These are phyloP conservation scores for Hypholoma sublateritium DNA, from an alignment of 768 basidiomycete genomes.

Conservation along the genomic window DNA sequence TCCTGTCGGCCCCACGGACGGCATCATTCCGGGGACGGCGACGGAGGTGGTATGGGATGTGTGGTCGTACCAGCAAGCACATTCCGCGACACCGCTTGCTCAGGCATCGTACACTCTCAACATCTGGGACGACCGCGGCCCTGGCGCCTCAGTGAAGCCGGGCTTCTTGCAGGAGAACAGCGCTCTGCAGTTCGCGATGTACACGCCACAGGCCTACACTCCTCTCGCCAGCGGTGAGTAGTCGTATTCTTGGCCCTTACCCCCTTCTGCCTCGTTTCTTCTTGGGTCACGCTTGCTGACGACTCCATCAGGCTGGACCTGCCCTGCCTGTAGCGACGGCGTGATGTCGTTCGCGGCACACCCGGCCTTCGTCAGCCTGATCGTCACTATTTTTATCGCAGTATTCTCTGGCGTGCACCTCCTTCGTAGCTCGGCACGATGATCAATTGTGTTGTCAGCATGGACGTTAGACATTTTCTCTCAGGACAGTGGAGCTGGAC, in stretches of 20 bases:
- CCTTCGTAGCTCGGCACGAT: constrained; percentile 34
- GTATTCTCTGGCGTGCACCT: constrained; percentile 64
- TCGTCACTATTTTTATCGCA: constrained; percentile 60
- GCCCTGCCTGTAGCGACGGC: constrained; percentile 43
- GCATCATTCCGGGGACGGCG: constrained; percentile 68
- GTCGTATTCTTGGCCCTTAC: too few relatives aligned
- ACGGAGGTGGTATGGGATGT: constrained; percentile 81
- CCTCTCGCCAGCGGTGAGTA: constrained; percentile 41
- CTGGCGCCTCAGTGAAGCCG: constrained; percentile 50
- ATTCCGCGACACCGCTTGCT: constrained; percentile 68
- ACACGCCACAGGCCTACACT: constrained; percentile 74
- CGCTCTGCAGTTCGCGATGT: constrained; percentile 79
- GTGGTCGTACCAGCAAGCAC: constrained; percentile 65
- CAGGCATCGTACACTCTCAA: constrained; percentile 75
- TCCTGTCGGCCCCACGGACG: constrained; percentile 78
- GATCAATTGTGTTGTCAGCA: neutral
- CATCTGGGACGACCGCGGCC: constrained; percentile 82
- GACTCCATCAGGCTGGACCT: constrained; percentile 54
- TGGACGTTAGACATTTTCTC: neutral
- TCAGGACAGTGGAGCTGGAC: neutral
- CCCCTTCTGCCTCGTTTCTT: neutral
- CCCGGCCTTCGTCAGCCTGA: constrained; percentile 54
- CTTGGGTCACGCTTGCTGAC: neutral
- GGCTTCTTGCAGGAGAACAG: constrained; percentile 74
- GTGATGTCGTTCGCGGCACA: constrained; percentile 43